These are phyloP conservation scores for Bonia amplexicaulis DNA, from an alignment of 176 grass and related monocot genomes.

Conservation along the genomic window DNA sequence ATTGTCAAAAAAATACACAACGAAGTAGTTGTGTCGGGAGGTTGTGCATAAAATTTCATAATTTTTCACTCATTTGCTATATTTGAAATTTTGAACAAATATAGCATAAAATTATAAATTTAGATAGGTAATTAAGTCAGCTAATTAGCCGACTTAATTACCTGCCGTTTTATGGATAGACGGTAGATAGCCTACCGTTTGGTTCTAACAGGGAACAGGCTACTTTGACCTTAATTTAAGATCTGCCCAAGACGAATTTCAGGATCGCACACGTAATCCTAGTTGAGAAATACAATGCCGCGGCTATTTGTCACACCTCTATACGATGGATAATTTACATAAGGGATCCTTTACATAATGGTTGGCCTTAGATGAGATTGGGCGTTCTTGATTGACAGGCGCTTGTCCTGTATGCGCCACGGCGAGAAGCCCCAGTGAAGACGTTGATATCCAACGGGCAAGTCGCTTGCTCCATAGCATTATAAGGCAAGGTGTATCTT, in stretches of 20 bases:
- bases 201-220: background rate
- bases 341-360: slow-evolving; percentile 9
- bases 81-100: no score
- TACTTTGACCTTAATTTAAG: slow-evolving; percentile 17
- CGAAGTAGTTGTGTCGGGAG: no score
- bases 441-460: background rate
- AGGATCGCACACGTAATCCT: slow-evolving; percentile 22
- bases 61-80: no score
- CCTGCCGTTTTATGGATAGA: no score
- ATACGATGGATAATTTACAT: slow-evolving; percentile 39
- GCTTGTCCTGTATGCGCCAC: background rate
- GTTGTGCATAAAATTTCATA: no score
- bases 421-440: slow-evolving; percentile 1
- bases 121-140: no score
- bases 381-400: background rate
- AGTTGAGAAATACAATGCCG: slow-evolving; percentile 33
- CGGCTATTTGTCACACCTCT: slow-evolving; percentile 24
- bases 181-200: no score
- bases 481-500: background rate
- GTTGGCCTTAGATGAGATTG: background rate
- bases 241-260: slow-evolving; percentile 30
- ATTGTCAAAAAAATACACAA: no score
- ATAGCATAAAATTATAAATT: no score
- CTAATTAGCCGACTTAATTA: no score
- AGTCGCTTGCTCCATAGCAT: background rate